phyloP scores from a whole-genome alignment of 169 alveolate genomes.

The Eimeria praecox region DNA sequence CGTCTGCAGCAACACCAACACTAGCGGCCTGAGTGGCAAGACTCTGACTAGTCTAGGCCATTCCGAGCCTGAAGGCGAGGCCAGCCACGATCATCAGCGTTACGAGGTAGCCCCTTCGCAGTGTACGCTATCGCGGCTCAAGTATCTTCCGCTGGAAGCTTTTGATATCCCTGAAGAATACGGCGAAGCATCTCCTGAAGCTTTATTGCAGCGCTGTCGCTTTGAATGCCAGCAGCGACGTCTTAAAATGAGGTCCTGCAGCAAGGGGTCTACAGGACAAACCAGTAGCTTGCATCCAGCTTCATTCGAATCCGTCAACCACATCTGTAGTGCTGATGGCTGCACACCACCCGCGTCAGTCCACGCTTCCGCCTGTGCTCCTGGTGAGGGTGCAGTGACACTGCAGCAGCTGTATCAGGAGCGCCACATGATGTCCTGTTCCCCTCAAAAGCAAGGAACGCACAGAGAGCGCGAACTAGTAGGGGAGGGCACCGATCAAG shows the following conservation, averaged over 20 bases:
- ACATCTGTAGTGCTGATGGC: neutral
- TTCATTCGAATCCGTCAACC: neutral
- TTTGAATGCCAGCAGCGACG: constrained; percentile 55
- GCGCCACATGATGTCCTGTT: neutral
- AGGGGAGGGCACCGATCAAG: neutral
- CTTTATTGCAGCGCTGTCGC: constrained; percentile 61
- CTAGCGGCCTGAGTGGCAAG: neutral
- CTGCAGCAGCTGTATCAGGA: neutral
- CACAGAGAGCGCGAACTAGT: neutral
- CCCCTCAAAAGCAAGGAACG: neutral
- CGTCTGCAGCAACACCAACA: neutral
- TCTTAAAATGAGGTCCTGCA: neutral
- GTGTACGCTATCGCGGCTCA: neutral
- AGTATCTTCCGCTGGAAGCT: constrained; percentile 58
- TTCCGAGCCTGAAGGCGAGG: neutral
- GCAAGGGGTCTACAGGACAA: too few species aligned
- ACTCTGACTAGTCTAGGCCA: neutral
- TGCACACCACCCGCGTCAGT: neutral
- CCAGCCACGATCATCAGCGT: neutral
- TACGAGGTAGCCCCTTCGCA: neutral
- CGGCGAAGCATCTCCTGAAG: constrained; percentile 63
- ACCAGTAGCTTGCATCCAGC: neutral
- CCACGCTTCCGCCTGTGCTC: neutral
- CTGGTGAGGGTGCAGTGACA: neutral
- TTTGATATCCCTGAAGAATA: constrained; percentile 72